phyloP scores from a whole-genome alignment of 306 rosid species.

The Pachyrhizus erosus region DNA sequence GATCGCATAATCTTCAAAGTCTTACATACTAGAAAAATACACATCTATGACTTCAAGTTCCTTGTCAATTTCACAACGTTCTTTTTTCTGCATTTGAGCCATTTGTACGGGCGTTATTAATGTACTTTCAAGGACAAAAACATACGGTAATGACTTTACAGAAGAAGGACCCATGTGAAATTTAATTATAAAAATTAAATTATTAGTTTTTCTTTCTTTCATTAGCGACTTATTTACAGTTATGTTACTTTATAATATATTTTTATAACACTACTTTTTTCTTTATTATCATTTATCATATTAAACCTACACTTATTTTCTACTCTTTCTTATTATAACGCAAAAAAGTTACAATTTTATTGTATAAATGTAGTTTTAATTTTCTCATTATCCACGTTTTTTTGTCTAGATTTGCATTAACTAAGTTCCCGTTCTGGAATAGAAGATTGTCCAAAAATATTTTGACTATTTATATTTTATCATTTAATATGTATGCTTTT shows the following conservation, averaged over 20 bases:
- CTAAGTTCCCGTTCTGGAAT: neutral
- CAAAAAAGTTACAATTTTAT: too few relatives aligned
- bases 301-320: too few relatives aligned
- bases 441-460: too few relatives aligned
- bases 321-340: too few relatives aligned
- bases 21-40: neutral
- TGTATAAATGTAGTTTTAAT: neutral
- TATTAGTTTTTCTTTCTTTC: neutral
- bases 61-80: neutral
- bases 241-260: too few relatives aligned
- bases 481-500: neutral
- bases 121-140: slow-evolving; percentile 20
- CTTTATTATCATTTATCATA: neutral
- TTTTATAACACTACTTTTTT: neutral
- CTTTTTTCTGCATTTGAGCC: neutral
- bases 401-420: neutral
- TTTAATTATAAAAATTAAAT: neutral
- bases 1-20: neutral
- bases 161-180: neutral
- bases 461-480: neutral
- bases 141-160: neutral
- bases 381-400: neutral
- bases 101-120: neutral
- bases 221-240: neutral
- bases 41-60: neutral